phyloP scores from a whole-genome alignment of 495 filamentous ascomycete species.

The Podospora pseudocomata region DNA sequence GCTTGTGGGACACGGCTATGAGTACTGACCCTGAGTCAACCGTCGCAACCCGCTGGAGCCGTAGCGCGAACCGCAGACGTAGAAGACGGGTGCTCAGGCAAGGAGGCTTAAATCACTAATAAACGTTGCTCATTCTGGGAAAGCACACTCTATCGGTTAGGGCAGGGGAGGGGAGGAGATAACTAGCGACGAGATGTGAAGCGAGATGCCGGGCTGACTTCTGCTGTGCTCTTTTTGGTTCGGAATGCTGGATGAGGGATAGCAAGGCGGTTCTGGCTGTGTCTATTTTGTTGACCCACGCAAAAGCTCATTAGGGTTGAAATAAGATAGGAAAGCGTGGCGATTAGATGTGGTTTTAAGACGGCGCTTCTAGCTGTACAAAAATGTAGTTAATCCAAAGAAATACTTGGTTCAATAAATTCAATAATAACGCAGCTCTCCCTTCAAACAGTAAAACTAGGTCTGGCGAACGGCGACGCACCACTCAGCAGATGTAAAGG shows the following conservation, averaged over 20 bases:
- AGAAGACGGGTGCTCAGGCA: slow-evolving; percentile 41
- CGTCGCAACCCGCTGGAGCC: slow-evolving; percentile 30
- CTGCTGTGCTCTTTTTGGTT: slow-evolving; percentile 27
- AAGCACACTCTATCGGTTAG: too few species aligned
- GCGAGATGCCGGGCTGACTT: slow-evolving; percentile 21
- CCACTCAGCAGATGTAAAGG: too few species aligned
- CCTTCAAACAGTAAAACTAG: too few species aligned
- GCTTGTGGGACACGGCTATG: slow-evolving; percentile 39
- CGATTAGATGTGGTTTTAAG: not conserved
- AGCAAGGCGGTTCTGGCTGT: slow-evolving; percentile 10
- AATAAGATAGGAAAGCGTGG: not conserved
- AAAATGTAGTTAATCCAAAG: not conserved
- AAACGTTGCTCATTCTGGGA: not conserved
- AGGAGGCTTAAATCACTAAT: slow-evolving; percentile 15
- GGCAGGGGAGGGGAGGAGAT: not conserved
- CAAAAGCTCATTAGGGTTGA: not conserved
- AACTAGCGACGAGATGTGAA: too few species aligned
- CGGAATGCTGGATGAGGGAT: not conserved
- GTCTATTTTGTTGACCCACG: not conserved
- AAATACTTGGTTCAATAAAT: not conserved
- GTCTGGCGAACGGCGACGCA: too few species aligned
- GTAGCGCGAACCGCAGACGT: slow-evolving; percentile 35
- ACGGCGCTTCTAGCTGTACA: not conserved
- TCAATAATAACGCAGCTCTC: too few species aligned
- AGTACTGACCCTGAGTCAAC: slow-evolving; percentile 38